phyloP scores from a whole-genome alignment of 345 rosid species.

The Eucalyptus fibrosa region DNA sequence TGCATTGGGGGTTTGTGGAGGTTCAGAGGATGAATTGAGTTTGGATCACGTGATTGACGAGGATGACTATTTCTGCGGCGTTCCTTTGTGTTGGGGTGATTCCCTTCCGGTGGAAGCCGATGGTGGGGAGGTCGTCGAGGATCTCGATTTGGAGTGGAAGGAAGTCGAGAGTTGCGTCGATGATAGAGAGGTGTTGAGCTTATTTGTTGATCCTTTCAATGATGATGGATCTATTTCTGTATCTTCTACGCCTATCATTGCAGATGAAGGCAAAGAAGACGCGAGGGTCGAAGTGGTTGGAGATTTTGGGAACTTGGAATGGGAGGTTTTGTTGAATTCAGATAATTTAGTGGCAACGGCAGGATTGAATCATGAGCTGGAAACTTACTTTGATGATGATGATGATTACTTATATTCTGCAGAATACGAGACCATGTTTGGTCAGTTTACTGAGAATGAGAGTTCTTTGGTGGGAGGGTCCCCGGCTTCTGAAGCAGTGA shows the following conservation, averaged over 20 bases:
- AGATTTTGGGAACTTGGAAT: slow-evolving; percentile 37
- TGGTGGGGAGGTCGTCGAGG: slow-evolving; percentile 27
- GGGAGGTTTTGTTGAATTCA: slow-evolving; percentile 77
- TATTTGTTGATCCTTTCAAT: slow-evolving; percentile 17
- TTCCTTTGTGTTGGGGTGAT: slow-evolving; percentile 58
- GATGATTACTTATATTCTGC: slow-evolving; percentile 50
- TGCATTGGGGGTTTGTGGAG: slow-evolving; percentile 24
- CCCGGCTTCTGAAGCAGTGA: slow-evolving; percentile 48
- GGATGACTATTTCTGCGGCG: slow-evolving; percentile 30
- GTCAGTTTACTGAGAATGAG: slow-evolving; percentile 63
- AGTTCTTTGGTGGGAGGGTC: slow-evolving; percentile 41
- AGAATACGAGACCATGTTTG: slow-evolving; percentile 64
- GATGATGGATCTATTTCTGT: slow-evolving; percentile 40
- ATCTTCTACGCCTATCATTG: slow-evolving; percentile 14
- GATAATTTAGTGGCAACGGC: slow-evolving; percentile 38
- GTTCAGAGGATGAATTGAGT: slow-evolving; percentile 40
- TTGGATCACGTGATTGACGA: slow-evolving; percentile 1
- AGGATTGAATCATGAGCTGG: slow-evolving; percentile 16
- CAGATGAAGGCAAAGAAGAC: slow-evolving; percentile 10
- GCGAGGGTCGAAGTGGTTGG: slow-evolving; percentile 28
- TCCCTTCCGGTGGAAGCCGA: slow-evolving; percentile 14
- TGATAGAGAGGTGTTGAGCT: slow-evolving; percentile 47
- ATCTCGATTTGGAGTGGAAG: slow-evolving; percentile 62
- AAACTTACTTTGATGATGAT: slow-evolving; percentile 27
- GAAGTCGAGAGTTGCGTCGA: slow-evolving; percentile 57